These are phyloP conservation scores for Sarocladium oryzae DNA, from an alignment of 2,329 filamentous ascomycete species.

Conservation along the genomic window DNA sequence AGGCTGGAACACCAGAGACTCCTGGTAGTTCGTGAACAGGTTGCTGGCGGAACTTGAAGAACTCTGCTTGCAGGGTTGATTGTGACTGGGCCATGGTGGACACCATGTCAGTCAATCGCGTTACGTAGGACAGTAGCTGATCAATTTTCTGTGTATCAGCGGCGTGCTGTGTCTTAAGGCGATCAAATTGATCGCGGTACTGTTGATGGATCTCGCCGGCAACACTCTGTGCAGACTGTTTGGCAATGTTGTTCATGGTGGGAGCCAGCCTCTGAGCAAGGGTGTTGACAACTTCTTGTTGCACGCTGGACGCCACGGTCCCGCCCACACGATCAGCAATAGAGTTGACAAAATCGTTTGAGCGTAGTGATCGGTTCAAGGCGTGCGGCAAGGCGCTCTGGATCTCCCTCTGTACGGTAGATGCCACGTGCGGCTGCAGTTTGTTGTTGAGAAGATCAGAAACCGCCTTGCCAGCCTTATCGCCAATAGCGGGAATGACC, in stretches of 20 bases:
- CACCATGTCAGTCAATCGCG: conserved; percentile 61
- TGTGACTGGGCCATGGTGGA: conserved; percentile 64
- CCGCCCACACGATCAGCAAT: conserved; percentile 64
- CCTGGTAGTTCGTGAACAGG: conserved; percentile 36
- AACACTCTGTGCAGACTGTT: conserved; percentile 61
- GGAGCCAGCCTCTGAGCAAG: conserved; percentile 61
- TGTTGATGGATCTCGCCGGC: conserved; percentile 62
- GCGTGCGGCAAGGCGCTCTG: conserved; percentile 64
- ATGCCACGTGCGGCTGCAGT: conserved; percentile 60
- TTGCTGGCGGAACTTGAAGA: conserved; percentile 51
- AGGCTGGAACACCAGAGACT: conserved; percentile 16
- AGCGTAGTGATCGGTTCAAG: conserved; percentile 49
- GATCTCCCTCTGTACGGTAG: conserved; percentile 65
- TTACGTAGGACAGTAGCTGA: conserved; percentile 61
- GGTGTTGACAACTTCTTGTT: conserved; percentile 58
- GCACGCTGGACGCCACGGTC: conserved; percentile 60
- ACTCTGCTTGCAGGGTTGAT: conserved; percentile 59
- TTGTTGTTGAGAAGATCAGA: conserved; percentile 65
- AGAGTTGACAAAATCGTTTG: conserved; percentile 63
- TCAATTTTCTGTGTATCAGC: conserved; percentile 61
- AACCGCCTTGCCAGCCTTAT: conserved; percentile 60
- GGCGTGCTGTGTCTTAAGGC: conserved; percentile 42
- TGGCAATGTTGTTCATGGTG: conserved; percentile 57
- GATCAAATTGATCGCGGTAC: conserved; percentile 43
- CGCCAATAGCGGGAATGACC: conserved; percentile 68